Base-by-base conservation (phyloP, 2,329 filamentous ascomycete genomes). In the Clarireedia monteithiana region DNA sequence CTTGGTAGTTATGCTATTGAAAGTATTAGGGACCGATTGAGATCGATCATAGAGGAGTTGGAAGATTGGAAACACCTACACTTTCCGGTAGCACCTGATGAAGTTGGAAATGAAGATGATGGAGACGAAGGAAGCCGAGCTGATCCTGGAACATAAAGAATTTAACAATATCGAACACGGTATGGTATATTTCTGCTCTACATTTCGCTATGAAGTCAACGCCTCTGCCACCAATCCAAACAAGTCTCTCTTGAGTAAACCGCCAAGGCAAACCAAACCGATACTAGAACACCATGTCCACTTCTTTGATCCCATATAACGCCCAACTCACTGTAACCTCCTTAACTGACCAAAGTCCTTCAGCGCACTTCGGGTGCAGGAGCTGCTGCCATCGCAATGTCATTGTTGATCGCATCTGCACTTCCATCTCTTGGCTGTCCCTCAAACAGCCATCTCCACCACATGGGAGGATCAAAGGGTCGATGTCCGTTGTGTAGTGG, bases 1-100 rank as follows among this genome's bases (percentile, higher is more conserved):
- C 72, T 97, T 24, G 94, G 94, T 0, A 95, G 85, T 62, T 97
- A 95, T 73, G 92, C 94, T 1, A 92, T 97, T 39, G 92, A 99
- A 71, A 96, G 91, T 70, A 95, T 97, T 50, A 78, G 94, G 15
- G 94, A 99, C 73, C 80, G 92, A 20, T 73, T 97, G 67, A 82
- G 90, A 62, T 92, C 88, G 59, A 89, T 97, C 42, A 96, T 91
- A 12, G 94, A 97, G 71, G 94, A 99, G 75, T 81, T 95, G 62
- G 90, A 95, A 72, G 90, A 95, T 68, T 95, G 90, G 89, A 94
- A 91, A 66, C 86, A 92, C 68, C 74, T 95, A 30, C 89, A 89
- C 69, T 91, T 90, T 62, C 74, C 80, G 0, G 67, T 72, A 39
- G 69, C 73, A 14, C 67, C 74, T 0, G 76, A 76, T 57, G 69